Conservation (phyloP, 163 green algal genomes). For the Scenedesmus sp. region DNA sequence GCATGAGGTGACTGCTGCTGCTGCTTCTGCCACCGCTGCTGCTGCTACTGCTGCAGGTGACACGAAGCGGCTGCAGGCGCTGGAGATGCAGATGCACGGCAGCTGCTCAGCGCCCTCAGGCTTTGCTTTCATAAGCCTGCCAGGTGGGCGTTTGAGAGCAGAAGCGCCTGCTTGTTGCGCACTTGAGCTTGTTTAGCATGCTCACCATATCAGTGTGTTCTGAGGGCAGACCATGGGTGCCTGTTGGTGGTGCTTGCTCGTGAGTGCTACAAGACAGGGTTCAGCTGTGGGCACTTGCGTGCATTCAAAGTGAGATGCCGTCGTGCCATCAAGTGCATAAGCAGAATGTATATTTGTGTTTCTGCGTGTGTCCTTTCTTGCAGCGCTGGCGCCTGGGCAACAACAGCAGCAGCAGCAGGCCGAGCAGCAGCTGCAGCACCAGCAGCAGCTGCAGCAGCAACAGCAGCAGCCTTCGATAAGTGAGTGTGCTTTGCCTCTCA, state of each 20-base stretch:
- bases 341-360: too few relatives aligned
- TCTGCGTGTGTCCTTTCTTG: neutral
- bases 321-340: too few relatives aligned
- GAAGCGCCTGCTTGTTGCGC: neutral
- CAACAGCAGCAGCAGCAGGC: slow-evolving; percentile 3
- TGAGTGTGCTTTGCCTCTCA: neutral
- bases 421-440: neutral
- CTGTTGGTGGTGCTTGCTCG: too few relatives aligned
- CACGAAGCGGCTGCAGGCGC: slow-evolving; percentile 63
- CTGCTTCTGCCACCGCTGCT: neutral
- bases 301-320: too few relatives aligned
- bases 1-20: too few relatives aligned
- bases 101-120: slow-evolving; percentile 64
- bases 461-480: slow-evolving; percentile 22
- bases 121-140: slow-evolving; percentile 55
- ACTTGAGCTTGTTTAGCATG: neutral
- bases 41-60: slow-evolving; percentile 52
- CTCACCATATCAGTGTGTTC: too few relatives aligned
- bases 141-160: slow-evolving; percentile 24
- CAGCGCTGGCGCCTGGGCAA: slow-evolving; percentile 1
- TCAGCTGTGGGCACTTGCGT: too few relatives aligned
- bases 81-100: slow-evolving; percentile 62
- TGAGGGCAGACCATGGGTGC: too few relatives aligned
- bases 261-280: too few relatives aligned
- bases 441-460: slow-evolving; percentile 36